Evolutionary conservation across 2,329 filamentous ascomycete species (phyloP).

Genomic region (Escovopsis weberi): DNA sequence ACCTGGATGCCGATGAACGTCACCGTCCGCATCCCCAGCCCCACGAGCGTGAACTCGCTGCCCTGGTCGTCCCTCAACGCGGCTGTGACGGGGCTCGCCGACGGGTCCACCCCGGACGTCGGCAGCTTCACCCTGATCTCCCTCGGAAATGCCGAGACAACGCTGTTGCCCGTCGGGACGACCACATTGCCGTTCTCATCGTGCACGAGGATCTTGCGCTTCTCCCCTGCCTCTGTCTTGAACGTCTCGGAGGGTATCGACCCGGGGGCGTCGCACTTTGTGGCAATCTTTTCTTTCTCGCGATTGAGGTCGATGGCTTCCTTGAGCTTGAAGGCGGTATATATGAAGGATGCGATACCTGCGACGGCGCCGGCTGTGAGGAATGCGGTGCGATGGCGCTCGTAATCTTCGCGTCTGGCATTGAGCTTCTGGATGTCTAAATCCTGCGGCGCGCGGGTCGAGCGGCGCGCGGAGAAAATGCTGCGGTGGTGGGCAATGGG

Average conservation of each 20-base stretch:
- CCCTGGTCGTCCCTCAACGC: conserved; percentile 26
- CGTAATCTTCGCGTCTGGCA: conserved; percentile 31
- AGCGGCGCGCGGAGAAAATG: conserved; percentile 15
- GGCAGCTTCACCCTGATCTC: conserved; percentile 46
- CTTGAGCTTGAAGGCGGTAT: conserved; percentile 38
- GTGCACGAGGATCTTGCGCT: conserved; percentile 45
- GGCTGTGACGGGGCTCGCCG: conserved; percentile 20
- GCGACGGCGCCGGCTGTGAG: conserved; percentile 35
- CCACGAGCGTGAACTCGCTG: conserved; percentile 74
- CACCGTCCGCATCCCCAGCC: conserved; percentile 76
- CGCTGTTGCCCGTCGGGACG: conserved; percentile 66
- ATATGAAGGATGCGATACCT: conserved; percentile 34
- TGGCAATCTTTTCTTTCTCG: conserved; percentile 25
- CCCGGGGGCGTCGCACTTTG: conserved; percentile 22
- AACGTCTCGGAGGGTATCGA: conserved; percentile 29
- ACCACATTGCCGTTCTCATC: conserved; percentile 58
- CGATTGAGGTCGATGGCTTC: conserved; percentile 19
- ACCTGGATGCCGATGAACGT: conserved; percentile 84
- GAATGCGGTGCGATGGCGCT: conserved; percentile 36
- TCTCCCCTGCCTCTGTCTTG: conserved; percentile 32
- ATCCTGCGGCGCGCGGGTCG: conserved; percentile 28
- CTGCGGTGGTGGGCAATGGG: conserved; percentile 11
- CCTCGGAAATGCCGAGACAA: conserved; percentile 67
- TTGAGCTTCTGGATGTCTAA: conserved; percentile 36
- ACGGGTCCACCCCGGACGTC: conserved; percentile 4